These are phyloP conservation scores for Orbilia blumenaviensis DNA, from an alignment of 2,329 filamentous ascomycete species.

Conservation along the genomic window DNA sequence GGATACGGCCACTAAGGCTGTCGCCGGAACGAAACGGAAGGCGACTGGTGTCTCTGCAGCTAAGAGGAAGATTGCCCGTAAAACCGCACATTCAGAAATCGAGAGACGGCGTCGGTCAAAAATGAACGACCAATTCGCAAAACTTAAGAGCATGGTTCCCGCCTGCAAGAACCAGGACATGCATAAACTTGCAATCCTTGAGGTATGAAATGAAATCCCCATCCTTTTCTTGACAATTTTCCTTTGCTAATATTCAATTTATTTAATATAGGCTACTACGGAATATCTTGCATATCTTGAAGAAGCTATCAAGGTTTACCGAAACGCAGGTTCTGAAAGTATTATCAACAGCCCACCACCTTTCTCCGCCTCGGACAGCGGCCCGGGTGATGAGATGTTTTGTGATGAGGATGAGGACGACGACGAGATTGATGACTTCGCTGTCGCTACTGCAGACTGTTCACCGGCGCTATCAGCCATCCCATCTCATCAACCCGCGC, in stretches of 20 bases:
- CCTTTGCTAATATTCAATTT: conserved; percentile 12
- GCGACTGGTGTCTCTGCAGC: conserved; percentile 67
- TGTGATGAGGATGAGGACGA: conserved; percentile 43
- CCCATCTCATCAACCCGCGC: conserved; percentile 19
- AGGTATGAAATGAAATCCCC: conserved; percentile 70
- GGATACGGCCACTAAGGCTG: conserved; percentile 40
- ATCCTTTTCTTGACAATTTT: not conserved
- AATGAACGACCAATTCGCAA: conserved; percentile 98
- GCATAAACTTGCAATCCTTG: conserved; percentile 95
- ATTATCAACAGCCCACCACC: conserved; percentile 44
- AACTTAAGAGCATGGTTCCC: conserved; percentile 93
- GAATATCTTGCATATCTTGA: conserved; percentile 96
- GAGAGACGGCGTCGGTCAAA: conserved; percentile 89
- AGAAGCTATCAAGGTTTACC: conserved; percentile 62
- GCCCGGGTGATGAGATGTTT: conserved; percentile 31
- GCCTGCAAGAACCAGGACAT: conserved; percentile 93
- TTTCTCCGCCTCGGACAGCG: conserved; percentile 46
- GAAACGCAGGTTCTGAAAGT: conserved; percentile 46
- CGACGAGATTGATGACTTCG: conserved; percentile 36
- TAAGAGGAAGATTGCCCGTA: conserved; percentile 91
- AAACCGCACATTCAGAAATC: conserved; percentile 95
- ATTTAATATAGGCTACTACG: conserved; percentile 78
- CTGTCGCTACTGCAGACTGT: conserved; percentile 22
- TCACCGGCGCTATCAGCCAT: conserved; percentile 40
- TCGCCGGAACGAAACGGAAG: conserved; percentile 56